Evolutionary conservation across 2,329 filamentous ascomycete species (phyloP).

Genomic region (Alternaria infectoria): DNA sequence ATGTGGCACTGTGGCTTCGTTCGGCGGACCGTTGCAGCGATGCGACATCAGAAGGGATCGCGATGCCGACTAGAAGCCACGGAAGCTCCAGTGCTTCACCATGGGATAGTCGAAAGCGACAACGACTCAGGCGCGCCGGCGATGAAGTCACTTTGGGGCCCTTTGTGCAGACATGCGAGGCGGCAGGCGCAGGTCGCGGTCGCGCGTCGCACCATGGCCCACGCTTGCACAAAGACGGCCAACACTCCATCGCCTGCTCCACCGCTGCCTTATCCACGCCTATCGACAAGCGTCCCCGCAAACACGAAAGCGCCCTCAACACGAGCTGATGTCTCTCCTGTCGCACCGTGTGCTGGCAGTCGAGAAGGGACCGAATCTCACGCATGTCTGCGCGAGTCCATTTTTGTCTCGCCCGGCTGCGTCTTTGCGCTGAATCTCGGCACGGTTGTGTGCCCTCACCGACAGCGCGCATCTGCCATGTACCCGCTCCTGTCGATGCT

Average conservation of each 20-base stretch:
- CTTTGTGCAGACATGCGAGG: slow-evolving; percentile 23
- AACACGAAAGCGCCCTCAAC: slow-evolving; percentile 1
- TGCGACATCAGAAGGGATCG: neutral
- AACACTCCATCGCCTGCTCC: slow-evolving; percentile 6
- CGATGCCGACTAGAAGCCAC: slow-evolving; percentile 1
- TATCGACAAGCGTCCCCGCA: slow-evolving; percentile 12
- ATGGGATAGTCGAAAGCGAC: slow-evolving; percentile 5
- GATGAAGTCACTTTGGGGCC: slow-evolving; percentile 2
- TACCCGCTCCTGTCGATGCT: slow-evolving; percentile 33
- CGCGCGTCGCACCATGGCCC: slow-evolving; percentile 11
- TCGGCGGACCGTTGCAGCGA: slow-evolving; percentile 9
- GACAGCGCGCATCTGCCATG: slow-evolving; percentile 27
- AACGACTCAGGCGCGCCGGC: slow-evolving; percentile 8
- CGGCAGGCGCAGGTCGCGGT: slow-evolving; percentile 1
- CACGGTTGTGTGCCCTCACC: slow-evolving; percentile 17
- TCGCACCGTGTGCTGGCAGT: slow-evolving; percentile 3
- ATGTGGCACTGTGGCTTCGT: slow-evolving; percentile 4
- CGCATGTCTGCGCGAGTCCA: neutral
- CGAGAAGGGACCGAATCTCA: neutral
- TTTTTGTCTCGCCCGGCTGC: neutral
- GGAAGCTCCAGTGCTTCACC: neutral
- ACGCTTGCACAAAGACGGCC: slow-evolving; percentile 12
- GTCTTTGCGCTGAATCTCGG: slow-evolving; percentile 2
- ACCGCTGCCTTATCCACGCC: slow-evolving; percentile 3
- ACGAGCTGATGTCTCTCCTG: neutral